Percentiles rank a stretch among this genome's conserved stretches.
These are phyloP conservation scores for Pleoardoris graminearum DNA, from an alignment of 2,329 filamentous ascomycete genomes.

Conservation along the genomic window DNA sequence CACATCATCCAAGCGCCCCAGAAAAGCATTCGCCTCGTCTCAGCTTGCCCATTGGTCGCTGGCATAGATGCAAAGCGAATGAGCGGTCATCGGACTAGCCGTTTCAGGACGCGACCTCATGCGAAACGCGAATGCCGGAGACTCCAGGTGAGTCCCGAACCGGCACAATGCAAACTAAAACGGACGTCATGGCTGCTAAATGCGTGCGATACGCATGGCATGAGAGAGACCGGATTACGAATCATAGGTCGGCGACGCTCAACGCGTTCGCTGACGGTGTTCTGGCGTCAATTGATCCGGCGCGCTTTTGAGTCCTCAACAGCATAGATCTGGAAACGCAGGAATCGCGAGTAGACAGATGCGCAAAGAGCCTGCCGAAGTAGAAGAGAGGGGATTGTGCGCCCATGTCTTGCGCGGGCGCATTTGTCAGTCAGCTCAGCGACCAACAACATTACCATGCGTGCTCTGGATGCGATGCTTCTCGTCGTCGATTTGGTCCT, in stretches of 20 bases:
- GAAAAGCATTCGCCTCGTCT: too few species aligned
- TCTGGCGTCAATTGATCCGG: not conserved
- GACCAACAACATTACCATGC: not conserved
- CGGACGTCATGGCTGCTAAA: constrained; percentile 3
- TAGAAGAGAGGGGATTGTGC: not conserved
- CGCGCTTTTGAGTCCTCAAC: not conserved
- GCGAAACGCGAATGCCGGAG: constrained; percentile 4
- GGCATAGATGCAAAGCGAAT: not conserved
- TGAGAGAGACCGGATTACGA: not conserved
- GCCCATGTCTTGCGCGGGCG: not conserved
- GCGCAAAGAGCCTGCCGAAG: not conserved
- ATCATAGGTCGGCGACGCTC: too few species aligned
- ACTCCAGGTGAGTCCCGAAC: constrained; percentile 7
- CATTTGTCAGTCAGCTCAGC: not conserved
- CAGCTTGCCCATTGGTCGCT: not conserved
- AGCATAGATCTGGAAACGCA: not conserved
- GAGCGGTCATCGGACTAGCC: not conserved
- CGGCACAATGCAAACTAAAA: constrained; percentile 11
- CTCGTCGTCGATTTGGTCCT: not conserved
- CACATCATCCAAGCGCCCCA: not conserved
- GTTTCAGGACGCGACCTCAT: constrained; percentile 13
- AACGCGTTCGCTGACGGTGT: too few species aligned
- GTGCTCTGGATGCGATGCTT: not conserved
- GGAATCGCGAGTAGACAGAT: not conserved
- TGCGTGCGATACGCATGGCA: not conserved